Conservation (phyloP, 2,329 filamentous ascomycete species). For the Alternaria alternata region DNA sequence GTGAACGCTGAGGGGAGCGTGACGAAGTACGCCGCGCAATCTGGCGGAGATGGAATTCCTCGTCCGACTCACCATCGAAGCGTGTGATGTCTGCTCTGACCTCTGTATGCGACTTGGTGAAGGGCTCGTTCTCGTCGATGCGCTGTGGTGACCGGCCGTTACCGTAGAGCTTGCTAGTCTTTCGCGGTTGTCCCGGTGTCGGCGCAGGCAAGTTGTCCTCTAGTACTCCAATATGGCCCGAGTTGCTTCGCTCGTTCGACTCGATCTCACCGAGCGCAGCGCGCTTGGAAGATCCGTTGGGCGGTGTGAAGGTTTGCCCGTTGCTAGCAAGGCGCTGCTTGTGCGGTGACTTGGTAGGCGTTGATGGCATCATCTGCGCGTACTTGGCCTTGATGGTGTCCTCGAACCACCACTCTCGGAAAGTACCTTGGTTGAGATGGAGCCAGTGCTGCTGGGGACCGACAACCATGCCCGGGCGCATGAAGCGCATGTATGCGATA, state of each 20-base stretch:
- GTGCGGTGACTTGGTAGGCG: conserved; percentile 63
- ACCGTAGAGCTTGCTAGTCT: conserved; percentile 80
- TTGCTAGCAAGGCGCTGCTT: conserved; percentile 65
- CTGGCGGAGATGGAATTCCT: conserved; percentile 79
- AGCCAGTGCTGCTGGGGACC: conserved; percentile 99
- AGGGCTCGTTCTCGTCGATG: conserved; percentile 60
- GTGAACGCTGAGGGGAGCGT: conserved; percentile 69
- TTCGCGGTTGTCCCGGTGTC: conserved; percentile 93
- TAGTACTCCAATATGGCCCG: conserved; percentile 66
- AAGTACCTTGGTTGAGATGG: conserved; percentile 93
- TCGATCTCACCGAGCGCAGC: conserved; percentile 94
- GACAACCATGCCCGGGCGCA: conserved; percentile 98
- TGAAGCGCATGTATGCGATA: conserved; percentile 98
- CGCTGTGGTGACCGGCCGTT: conserved; percentile 54
- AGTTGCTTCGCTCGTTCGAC: conserved; percentile 69
- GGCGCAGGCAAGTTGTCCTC: conserved; percentile 94
- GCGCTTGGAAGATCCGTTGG: conserved; percentile 78
- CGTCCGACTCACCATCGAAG: conserved; percentile 74
- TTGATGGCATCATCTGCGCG: conserved; percentile 67
- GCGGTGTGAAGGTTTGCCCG: conserved; percentile 81
- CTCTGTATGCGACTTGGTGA: conserved; percentile 65
- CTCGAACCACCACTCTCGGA: conserved; percentile 97
- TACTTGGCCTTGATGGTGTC: conserved; percentile 82
- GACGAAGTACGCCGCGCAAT: conserved; percentile 68
- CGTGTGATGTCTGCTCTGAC: conserved; percentile 66